Evolutionary conservation across 73 alveolate genomes (phyloP).

Genomic region (Paramecium pentaurelia): DNA sequence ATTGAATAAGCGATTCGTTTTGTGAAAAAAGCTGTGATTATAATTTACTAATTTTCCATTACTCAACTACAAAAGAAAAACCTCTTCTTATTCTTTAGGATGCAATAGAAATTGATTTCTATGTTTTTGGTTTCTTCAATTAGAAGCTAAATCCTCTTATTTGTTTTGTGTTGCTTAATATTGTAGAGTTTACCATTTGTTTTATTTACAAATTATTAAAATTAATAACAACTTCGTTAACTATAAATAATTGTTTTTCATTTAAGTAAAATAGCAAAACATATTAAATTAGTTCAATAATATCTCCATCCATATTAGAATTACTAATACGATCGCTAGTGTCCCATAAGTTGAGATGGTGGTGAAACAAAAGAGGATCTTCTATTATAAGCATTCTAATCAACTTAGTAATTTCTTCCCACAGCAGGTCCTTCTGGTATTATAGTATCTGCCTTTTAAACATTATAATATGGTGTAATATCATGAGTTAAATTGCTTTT

Average conservation of each 20-base stretch:
- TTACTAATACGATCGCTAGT: neutral
- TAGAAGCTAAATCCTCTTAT: neutral
- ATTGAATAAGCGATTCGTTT: neutral
- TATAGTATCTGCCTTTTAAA: neutral
- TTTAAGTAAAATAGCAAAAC: neutral
- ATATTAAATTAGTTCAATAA: neutral
- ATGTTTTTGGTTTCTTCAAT: neutral
- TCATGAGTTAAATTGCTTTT: neutral
- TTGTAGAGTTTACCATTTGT: neutral
- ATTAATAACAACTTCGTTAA: constrained; percentile 8
- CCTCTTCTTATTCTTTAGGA: constrained; percentile 33
- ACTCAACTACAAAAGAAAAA: neutral
- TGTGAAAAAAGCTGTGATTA: constrained; percentile 11
- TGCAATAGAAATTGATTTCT: neutral
- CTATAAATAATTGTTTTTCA: neutral
- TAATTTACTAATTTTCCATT: neutral
- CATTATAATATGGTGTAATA: neutral
- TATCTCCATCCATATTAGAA: constrained; percentile 7
- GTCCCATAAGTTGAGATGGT: neutral
- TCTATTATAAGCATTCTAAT: neutral
- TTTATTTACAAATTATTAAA: neutral
- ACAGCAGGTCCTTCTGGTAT: constrained; percentile 36
- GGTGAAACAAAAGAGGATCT: neutral
- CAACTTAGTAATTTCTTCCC: neutral
- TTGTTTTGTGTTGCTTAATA: neutral